A percentile compares a stretch with the other conserved stretches of the same genome.
Conservation (phyloP, 208 protist species). For the Trypanosoma cruzi region DNA sequence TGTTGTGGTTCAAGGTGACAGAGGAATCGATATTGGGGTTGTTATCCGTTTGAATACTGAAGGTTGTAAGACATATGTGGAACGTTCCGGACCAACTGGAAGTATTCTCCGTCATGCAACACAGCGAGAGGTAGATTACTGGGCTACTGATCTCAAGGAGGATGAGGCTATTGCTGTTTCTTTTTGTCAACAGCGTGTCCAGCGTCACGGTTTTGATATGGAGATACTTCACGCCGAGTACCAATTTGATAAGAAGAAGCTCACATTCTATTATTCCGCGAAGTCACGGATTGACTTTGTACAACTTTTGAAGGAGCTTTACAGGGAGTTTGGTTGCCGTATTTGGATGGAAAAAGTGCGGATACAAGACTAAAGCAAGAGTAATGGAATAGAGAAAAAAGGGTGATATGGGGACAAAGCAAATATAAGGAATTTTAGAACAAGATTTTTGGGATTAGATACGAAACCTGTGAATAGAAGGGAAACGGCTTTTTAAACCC, state of each 20-base stretch:
- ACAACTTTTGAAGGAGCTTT: constrained; percentile 80
- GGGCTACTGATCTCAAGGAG: constrained; percentile 80
- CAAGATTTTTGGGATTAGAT: constrained; percentile 22
- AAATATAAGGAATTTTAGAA: not conserved
- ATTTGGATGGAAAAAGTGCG: constrained; percentile 93
- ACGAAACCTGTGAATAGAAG: constrained; percentile 17
- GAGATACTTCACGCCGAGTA: constrained; percentile 87
- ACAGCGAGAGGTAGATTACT: constrained; percentile 87
- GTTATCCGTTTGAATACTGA: constrained; percentile 75
- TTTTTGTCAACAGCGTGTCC: constrained; percentile 67
- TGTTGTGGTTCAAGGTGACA: constrained; percentile 87
- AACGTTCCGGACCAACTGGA: constrained; percentile 51
- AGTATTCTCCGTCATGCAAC: constrained; percentile 78
- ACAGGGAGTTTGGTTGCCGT: constrained; percentile 87
- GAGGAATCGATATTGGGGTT: constrained; percentile 91
- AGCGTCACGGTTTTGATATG: constrained; percentile 71
- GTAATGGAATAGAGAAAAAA: constrained; percentile 14
- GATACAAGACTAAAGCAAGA: constrained; percentile 24
- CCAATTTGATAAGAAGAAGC: constrained; percentile 94
- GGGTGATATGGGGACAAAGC: not conserved
- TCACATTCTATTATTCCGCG: constrained; percentile 92
- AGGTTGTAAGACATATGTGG: constrained; percentile 49
- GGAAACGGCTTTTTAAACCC: constrained; percentile 5
- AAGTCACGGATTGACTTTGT: constrained; percentile 80
- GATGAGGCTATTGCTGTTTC: constrained; percentile 70